These are phyloP conservation scores for Plantago elongata DNA, from an alignment of 257 asterid genomes.

Conservation along the genomic window DNA sequence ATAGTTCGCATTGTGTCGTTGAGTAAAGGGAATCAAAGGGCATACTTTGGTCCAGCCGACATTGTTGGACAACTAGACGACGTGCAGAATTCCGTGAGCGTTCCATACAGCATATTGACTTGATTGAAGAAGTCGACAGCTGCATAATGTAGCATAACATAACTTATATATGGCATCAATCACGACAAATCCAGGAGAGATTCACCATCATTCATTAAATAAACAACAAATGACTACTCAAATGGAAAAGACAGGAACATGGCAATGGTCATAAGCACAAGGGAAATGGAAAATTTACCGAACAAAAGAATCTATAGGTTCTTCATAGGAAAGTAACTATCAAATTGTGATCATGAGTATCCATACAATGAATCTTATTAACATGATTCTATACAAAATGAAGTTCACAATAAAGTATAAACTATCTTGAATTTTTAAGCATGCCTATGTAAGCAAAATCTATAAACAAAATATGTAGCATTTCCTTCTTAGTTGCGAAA, in stretches of 20 bases:
- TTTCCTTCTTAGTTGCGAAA: background rate
- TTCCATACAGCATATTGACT: slow-evolving; percentile 39
- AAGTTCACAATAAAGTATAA: no score
- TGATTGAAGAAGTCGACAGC: slow-evolving; percentile 58
- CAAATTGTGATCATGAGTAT: no score
- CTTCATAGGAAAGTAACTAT: no score
- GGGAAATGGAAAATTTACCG: slow-evolving; percentile 10
- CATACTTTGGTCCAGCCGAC: slow-evolving; percentile 57
- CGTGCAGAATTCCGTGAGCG: slow-evolving; percentile 58
- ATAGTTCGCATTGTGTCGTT: background rate
- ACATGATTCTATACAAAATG: background rate
- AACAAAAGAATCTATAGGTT: background rate
- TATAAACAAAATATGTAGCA: no score
- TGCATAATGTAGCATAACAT: slow-evolving; percentile 19
- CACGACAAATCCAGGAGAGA: slow-evolving; percentile 5
- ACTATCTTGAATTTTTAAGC: no score
- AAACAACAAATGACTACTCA: background rate
- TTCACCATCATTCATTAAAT: background rate
- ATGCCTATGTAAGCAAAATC: no score
- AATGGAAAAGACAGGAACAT: slow-evolving; percentile 1
- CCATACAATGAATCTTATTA: no score
- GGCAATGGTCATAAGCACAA: background rate
- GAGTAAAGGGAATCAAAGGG: background rate
- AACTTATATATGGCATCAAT: slow-evolving; percentile 17
- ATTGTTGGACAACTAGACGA: slow-evolving; percentile 43